Conservation (phyloP, 768 basidiomycete species). For the Myochromella boudieri region DNA sequence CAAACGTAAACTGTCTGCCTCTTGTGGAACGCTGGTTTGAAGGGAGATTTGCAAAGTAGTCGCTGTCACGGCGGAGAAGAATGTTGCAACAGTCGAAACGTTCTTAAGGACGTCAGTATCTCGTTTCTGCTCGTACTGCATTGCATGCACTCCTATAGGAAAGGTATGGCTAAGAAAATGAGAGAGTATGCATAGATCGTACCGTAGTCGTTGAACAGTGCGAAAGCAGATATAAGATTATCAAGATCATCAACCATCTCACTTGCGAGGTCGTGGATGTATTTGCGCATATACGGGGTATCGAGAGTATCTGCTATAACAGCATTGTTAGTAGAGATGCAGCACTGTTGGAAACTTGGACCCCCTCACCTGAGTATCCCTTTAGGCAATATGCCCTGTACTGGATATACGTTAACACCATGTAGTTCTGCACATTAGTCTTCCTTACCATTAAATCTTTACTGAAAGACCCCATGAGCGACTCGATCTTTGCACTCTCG, state of each 20-base stretch:
- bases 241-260: constrained; percentile 14
- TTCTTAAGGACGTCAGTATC: constrained; percentile 12
- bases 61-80: constrained; percentile 31
- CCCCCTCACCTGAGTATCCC: constrained; percentile 8
- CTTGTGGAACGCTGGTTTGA: no score
- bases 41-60: constrained; percentile 20
- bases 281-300: constrained; percentile 8
- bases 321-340: neutral
- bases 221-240: constrained; percentile 9
- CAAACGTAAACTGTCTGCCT: neutral
- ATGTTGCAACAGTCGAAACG: constrained; percentile 22
- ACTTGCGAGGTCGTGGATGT: constrained; percentile 16
- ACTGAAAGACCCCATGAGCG: constrained; percentile 10
- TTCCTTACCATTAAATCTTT: constrained; percentile 12
- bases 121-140: constrained; percentile 20
- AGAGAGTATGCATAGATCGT: neutral
- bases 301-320: constrained; percentile 4
- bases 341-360: neutral
- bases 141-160: constrained; percentile 18
- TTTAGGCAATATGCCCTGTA: constrained; percentile 15
- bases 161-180: neutral
- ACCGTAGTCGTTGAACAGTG: constrained; percentile 19
- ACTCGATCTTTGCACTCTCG: constrained; percentile 15
- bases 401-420: neutral
- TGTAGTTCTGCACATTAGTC: neutral